These are phyloP conservation scores for Gomphus bonarii DNA, from an alignment of 1,284 basidiomycete species.

Conservation along the genomic window DNA sequence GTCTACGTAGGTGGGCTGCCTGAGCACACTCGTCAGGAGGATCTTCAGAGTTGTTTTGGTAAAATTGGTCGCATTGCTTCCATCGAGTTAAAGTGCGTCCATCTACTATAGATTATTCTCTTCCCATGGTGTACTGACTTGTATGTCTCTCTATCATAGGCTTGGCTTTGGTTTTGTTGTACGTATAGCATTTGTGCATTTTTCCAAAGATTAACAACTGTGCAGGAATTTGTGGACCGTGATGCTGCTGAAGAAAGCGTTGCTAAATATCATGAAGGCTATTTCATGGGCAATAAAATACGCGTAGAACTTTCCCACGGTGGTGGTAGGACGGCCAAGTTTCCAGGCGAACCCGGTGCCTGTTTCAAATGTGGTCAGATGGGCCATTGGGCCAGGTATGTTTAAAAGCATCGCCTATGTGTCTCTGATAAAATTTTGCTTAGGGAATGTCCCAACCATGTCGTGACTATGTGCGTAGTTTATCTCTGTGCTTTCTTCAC, in stretches of 20 bases:
- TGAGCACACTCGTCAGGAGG: constrained; percentile 73
- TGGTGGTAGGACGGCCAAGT: constrained; percentile 69
- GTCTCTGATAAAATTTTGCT: constrained; percentile 9
- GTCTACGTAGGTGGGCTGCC: constrained; percentile 82
- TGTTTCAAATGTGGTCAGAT: constrained; percentile 76
- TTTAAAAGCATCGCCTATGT: constrained; percentile 10
- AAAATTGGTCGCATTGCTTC: constrained; percentile 68
- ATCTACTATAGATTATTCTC: background rate
- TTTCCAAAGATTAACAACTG: background rate
- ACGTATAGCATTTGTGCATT: constrained; percentile 28
- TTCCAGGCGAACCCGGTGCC: constrained; percentile 65
- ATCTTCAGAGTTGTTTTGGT: constrained; percentile 73
- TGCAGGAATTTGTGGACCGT: constrained; percentile 68
- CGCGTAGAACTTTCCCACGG: constrained; percentile 76
- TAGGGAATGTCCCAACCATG: constrained; percentile 66
- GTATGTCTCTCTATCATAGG: constrained; percentile 27
- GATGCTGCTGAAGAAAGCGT: constrained; percentile 79
- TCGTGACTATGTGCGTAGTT: constrained; percentile 26
- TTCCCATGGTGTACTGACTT: constrained; percentile 11
- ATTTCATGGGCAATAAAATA: constrained; percentile 83
- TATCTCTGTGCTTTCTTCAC: background rate
- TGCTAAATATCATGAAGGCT: constrained; percentile 75
- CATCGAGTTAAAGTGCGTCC: constrained; percentile 72
- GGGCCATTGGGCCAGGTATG: constrained; percentile 80
- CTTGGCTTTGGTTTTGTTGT: constrained; percentile 81